Conservation (phyloP, 2,329 filamentous ascomycete genomes). For the Xylariaceae sp. region DNA sequence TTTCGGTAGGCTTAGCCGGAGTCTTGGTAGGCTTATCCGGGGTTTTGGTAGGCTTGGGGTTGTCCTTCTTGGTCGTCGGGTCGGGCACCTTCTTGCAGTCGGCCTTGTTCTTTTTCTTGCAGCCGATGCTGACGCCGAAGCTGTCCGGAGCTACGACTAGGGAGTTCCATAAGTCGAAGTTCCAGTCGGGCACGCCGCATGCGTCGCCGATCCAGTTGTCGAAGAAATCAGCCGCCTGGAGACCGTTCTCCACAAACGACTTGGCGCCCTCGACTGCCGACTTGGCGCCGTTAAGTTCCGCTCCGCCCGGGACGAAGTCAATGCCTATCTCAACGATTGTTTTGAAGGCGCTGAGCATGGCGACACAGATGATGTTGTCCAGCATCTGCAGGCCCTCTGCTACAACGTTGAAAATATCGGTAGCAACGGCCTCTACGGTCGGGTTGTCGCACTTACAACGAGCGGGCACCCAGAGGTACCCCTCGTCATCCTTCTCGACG, state of each 20-base stretch:
- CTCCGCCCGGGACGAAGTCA: slow-evolving; percentile 12
- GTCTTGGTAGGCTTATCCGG: no score
- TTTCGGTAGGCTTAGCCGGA: no score
- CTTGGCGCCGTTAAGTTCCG: not conserved
- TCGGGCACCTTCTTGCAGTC: not conserved
- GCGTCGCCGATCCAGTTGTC: slow-evolving; percentile 10
- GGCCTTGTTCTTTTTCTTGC: slow-evolving; percentile 8
- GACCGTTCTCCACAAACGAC: slow-evolving; percentile 23
- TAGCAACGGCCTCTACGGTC: not conserved
- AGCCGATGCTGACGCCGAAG: slow-evolving; percentile 13
- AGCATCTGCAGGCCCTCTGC: slow-evolving; percentile 18
- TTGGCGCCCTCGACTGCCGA: slow-evolving; percentile 23
- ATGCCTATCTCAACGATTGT: slow-evolving; percentile 18
- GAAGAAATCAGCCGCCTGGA: slow-evolving; percentile 20
- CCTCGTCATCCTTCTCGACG: slow-evolving; percentile 21
- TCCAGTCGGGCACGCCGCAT: slow-evolving; percentile 14
- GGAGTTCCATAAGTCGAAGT: slow-evolving; percentile 13
- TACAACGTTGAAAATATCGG: slow-evolving; percentile 16
- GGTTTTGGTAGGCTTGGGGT: no score
- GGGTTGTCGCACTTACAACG: slow-evolving; percentile 19
- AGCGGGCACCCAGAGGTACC: slow-evolving; percentile 17
- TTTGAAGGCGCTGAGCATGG: slow-evolving; percentile 11
- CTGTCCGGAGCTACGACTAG: slow-evolving; percentile 7
- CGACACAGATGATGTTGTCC: slow-evolving; percentile 22
- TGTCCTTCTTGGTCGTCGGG: no score